These are phyloP conservation scores for Exophiala oligosperma DNA, from an alignment of 2,329 filamentous ascomycete species.

Conservation along the genomic window DNA sequence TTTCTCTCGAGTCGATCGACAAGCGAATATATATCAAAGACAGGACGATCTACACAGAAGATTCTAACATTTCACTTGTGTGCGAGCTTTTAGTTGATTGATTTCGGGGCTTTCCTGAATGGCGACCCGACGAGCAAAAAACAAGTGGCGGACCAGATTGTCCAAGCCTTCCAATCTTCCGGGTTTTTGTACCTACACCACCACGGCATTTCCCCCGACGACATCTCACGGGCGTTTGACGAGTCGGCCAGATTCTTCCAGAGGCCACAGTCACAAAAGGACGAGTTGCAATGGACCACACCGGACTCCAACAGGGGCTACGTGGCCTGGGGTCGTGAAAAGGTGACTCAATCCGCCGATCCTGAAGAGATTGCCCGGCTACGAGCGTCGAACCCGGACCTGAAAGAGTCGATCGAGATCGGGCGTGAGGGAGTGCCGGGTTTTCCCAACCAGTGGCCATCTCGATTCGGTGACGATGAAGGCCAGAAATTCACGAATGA, in stretches of 20 bases:
- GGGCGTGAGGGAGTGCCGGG: conserved; percentile 60
- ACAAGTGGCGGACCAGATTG: conserved; percentile 68
- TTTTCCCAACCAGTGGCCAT: conserved; percentile 78
- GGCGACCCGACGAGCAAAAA: conserved; percentile 62
- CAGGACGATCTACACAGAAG: no score
- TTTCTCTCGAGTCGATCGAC: no score
- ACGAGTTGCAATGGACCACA: conserved; percentile 68
- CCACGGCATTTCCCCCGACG: conserved; percentile 65
- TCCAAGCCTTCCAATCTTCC: conserved; percentile 77
- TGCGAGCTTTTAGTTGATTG: conserved; percentile 61
- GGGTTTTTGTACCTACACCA: conserved; percentile 89
- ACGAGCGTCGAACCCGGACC: conserved; percentile 51
- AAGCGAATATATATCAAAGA: no score
- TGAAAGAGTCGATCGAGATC: conserved; percentile 63
- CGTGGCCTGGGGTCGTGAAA: conserved; percentile 69
- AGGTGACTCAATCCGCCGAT: conserved; percentile 62
- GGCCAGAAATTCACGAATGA: conserved; percentile 64
- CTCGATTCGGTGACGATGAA: conserved; percentile 41
- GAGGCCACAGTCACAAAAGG: conserved; percentile 63
- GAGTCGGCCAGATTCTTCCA: conserved; percentile 71
- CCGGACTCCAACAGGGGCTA: conserved; percentile 74
- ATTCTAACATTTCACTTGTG: no score
- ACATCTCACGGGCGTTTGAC: conserved; percentile 63
- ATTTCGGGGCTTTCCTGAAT: conserved; percentile 72
- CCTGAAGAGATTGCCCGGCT: conserved; percentile 58